Evolutionary conservation across 192 early-diverging fungal genomes (phyloP), one percentile per base, ranked within the genome.

Genomic region (Dissophora globulifera): DNA sequence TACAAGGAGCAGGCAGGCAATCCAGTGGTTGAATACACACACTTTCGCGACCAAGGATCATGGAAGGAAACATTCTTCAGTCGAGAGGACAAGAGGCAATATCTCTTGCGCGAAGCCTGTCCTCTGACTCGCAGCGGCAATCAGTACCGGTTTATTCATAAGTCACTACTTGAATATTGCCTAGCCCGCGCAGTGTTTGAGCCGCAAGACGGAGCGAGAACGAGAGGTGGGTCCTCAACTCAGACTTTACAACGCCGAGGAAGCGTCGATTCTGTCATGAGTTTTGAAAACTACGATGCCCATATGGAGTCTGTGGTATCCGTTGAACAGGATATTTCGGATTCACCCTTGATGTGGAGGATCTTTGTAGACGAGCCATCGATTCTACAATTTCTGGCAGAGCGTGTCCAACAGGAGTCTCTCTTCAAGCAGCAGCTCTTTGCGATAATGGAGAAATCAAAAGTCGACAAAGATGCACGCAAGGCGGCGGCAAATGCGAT

Each of bases 21-120:
- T 25, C 23, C 55, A 1, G 40, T 57, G 2, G 55, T 57, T 15
- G 20, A 57, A 15, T 57, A 57, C 35, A 17, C 23, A 9, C 19
- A 13, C 3, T 25, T 57, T 5, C 10, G 16, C 0, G 55, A 57
- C 7, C 2, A 15, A 17, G 38, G 23, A 7, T 17, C 55, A 23
- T 57, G 40, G 55, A 57, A 57, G 13, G 55, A 6, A 1, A 16
- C 31, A n/a, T 57, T 57, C 35, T 57, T 57, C 23, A 13, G 32
- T 19, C 1, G 35, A 2, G 38, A 20, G 13, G 23, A 10, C 16
- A 20, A 23, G 9, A 17, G 35, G 20, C 20, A 17, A 11, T n/a
- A n/a, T n/a, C 9, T 57, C 16, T 23, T 57, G 6, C 25, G 55
- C 4, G 40, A 57, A 7, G 33, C 40, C 13, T 41, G 40, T 57